Evolutionary conservation across 768 basidiomycete species (phyloP).

Genomic region (Suillus plorans): DNA sequence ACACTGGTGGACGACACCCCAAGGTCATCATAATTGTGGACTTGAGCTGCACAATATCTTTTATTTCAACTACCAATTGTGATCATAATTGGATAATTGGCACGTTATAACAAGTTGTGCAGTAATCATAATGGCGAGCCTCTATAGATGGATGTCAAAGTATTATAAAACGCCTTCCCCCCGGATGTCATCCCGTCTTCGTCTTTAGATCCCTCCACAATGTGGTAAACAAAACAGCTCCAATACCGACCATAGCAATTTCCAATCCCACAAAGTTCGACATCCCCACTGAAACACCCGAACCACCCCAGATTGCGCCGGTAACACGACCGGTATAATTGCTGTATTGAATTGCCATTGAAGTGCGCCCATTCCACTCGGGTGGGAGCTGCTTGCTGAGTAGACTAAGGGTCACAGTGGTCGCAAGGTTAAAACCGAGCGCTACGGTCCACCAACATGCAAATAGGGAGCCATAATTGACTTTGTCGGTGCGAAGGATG

Average conservation of each 20-base stretch:
- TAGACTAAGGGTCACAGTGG: constrained; percentile 64
- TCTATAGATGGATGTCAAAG: too few relatives aligned
- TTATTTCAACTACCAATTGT: too few relatives aligned
- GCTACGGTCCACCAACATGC: constrained; percentile 51
- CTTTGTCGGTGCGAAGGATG: constrained; percentile 39
- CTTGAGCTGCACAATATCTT: too few relatives aligned
- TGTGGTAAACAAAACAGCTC: constrained; percentile 49
- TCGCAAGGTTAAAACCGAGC: constrained; percentile 72
- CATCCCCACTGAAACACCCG: constrained; percentile 57
- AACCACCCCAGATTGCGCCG: constrained; percentile 69
- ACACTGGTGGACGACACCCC: too few relatives aligned
- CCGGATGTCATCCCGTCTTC: constrained; percentile 48
- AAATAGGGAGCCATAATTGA: constrained; percentile 49
- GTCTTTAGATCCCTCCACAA: constrained; percentile 67
- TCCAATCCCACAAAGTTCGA: constrained; percentile 56
- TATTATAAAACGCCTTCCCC: background rate
- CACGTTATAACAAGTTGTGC: too few relatives aligned
- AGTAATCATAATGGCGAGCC: too few relatives aligned
- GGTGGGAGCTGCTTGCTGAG: constrained; percentile 69
- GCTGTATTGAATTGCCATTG: constrained; percentile 64
- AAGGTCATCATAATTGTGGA: too few relatives aligned
- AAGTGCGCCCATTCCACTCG: constrained; percentile 56
- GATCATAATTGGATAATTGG: too few relatives aligned
- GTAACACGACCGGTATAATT: constrained; percentile 65
- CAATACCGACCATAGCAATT: constrained; percentile 59